Percentiles rank a stretch among this genome's conserved stretches.
Evolutionary conservation across 169 alveolate species (phyloP).

Genomic region (Plasmodium adleri): DNA sequence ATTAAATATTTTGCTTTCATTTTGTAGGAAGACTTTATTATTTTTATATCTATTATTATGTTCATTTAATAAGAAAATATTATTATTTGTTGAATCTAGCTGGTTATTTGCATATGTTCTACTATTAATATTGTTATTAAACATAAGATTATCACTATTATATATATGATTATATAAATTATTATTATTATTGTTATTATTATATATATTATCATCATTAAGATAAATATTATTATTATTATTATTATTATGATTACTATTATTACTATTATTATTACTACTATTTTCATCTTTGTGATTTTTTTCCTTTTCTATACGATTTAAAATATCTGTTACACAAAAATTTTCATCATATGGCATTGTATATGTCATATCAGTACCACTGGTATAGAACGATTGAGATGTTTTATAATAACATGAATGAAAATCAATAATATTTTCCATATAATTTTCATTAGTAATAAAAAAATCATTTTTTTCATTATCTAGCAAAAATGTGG

Average conservation of each 20-base stretch:
- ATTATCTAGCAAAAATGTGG: constrained; percentile 22
- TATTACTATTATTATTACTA: not conserved
- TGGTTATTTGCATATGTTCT: not conserved
- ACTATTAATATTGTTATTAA: not conserved
- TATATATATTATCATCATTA: not conserved
- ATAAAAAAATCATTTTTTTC: constrained; percentile 3
- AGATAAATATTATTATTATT: not conserved
- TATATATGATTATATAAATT: not conserved
- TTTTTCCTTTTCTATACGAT: constrained; percentile 24
- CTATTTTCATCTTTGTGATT: not conserved
- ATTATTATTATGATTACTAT: not conserved
- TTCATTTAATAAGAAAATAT: too few relatives aligned
- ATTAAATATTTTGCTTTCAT: not conserved
- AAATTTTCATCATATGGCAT: constrained; percentile 55
- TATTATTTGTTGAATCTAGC: too few relatives aligned
- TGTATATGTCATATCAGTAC: constrained; percentile 33
- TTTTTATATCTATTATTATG: constrained; percentile 6
- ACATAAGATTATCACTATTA: too few relatives aligned
- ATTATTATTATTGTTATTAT: not conserved
- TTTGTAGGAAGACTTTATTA: not conserved
- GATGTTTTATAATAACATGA: constrained; percentile 38
- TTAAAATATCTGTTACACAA: constrained; percentile 33
- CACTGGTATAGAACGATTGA: constrained; percentile 13
- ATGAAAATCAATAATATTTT: constrained; percentile 14
- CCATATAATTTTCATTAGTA: not conserved